These are phyloP conservation scores for Sisymbrium irio DNA, from an alignment of 345 rosid genomes.

Conservation along the genomic window DNA sequence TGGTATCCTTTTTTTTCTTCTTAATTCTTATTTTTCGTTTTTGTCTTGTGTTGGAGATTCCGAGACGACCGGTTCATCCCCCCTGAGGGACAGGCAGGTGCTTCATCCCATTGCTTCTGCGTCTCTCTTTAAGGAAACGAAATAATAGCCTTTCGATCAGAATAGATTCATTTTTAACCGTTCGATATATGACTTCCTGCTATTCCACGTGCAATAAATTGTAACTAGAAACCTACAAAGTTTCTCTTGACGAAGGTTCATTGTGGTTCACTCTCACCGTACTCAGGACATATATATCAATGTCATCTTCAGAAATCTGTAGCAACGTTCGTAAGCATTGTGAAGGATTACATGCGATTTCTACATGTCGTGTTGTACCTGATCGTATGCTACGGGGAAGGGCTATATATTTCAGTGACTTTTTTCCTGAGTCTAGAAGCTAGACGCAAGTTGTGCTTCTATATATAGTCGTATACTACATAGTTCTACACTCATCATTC, in stretches of 20 bases:
- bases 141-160: neutral
- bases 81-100: slow-evolving; percentile 7
- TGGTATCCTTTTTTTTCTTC: neutral
- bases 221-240: neutral
- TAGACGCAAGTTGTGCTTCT: too few relatives aligned
- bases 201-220: slow-evolving; percentile 15
- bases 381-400: too few relatives aligned
- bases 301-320: neutral
- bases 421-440: too few relatives aligned
- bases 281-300: neutral
- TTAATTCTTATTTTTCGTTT: neutral
- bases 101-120: slow-evolving; percentile 26
- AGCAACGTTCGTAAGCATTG: neutral
- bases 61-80: slow-evolving; percentile 6
- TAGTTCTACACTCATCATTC: too few relatives aligned
- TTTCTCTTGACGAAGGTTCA: neutral
- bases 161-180: neutral
- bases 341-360: too few relatives aligned
- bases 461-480: too few relatives aligned
- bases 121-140: slow-evolving; percentile 30
- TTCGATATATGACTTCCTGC: slow-evolving; percentile 10
- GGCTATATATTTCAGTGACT: too few relatives aligned
- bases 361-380: too few relatives aligned
- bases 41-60: neutral
- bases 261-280: neutral